Percentiles rank a stretch among this genome's conserved stretches.
Conservation (phyloP, 208 protist genomes). For the Leishmania martiniquensis region DNA sequence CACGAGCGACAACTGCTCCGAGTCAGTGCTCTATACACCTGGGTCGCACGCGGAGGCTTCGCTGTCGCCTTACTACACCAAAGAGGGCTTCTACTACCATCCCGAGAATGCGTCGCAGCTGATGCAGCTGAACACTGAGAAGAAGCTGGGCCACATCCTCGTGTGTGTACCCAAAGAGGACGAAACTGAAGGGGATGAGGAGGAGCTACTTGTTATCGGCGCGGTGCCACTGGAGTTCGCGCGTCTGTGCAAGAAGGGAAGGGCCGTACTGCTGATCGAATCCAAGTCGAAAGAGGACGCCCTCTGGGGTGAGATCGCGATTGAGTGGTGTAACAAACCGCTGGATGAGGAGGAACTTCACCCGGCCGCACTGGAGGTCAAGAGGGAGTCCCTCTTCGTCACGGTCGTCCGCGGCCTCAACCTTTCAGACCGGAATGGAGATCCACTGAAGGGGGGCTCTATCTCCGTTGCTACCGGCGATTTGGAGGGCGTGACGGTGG, state of each 20-base stretch:
- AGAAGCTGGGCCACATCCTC: constrained; percentile 89
- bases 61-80: constrained; percentile 76
- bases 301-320: constrained; percentile 84
- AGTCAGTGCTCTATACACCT: constrained; percentile 72
- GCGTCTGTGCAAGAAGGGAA: constrained; percentile 79
- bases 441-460: constrained; percentile 47
- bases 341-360: constrained; percentile 41
- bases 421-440: constrained; percentile 46
- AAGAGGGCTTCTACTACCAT: constrained; percentile 87
- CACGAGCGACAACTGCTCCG: constrained; percentile 90
- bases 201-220: constrained; percentile 87
- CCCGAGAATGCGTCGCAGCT: constrained; percentile 78
- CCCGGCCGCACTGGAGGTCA: constrained; percentile 37
- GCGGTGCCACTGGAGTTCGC: constrained; percentile 88
- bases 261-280: constrained; percentile 85
- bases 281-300: constrained; percentile 88
- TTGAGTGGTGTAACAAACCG: constrained; percentile 80
- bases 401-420: constrained; percentile 83
- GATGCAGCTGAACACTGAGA: constrained; percentile 87
- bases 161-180: constrained; percentile 82
- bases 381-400: constrained; percentile 78
- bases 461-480: constrained; percentile 71
- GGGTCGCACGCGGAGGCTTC: constrained; percentile 57
- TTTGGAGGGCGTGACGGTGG: constrained; percentile 74
- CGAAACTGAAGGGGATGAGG: constrained; percentile 59